Evolutionary conservation across 2,329 filamentous ascomycete species (phyloP).

Genomic region (Aspergillus pseudoterreus): DNA sequence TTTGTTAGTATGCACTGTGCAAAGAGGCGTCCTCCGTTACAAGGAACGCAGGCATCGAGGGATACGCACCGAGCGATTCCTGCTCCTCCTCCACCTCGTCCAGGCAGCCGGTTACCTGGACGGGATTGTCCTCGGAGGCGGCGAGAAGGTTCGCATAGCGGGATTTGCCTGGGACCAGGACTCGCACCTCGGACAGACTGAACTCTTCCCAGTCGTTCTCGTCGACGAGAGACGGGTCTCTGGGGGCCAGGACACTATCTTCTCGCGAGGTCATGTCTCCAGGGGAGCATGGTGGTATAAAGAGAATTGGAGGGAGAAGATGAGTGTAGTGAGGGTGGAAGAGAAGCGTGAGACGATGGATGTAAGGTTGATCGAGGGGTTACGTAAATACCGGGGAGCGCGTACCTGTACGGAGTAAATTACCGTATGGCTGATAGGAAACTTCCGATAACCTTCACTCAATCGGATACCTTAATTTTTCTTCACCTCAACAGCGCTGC

Average conservation of each 20-base stretch:
- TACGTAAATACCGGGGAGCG: not conserved
- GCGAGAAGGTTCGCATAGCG: constrained; percentile 53
- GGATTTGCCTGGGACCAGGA: constrained; percentile 47
- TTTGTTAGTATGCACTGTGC: not conserved
- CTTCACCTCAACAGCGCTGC: not conserved
- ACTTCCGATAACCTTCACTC: not conserved
- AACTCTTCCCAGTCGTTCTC: constrained; percentile 61
- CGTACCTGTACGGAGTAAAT: not conserved
- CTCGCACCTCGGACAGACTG: constrained; percentile 52
- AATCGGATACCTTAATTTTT: not conserved
- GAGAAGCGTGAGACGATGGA: not conserved
- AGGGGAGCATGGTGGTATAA: constrained; percentile 31
- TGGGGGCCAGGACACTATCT: constrained; percentile 43
- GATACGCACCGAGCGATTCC: constrained; percentile 37
- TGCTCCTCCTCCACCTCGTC: constrained; percentile 44
- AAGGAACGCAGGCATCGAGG: not conserved
- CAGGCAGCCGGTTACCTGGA: constrained; percentile 53
- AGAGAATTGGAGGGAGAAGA: not conserved
- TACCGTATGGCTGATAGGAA: not conserved
- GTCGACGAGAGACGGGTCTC: constrained; percentile 42
- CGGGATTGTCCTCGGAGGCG: constrained; percentile 52
- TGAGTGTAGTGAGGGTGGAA: not conserved
- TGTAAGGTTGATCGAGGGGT: not conserved
- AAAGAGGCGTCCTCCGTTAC: not conserved
- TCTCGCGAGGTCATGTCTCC: constrained; percentile 43